Conservation (phyloP, 768 basidiomycete species). For the Crassisporium funariophilum region DNA sequence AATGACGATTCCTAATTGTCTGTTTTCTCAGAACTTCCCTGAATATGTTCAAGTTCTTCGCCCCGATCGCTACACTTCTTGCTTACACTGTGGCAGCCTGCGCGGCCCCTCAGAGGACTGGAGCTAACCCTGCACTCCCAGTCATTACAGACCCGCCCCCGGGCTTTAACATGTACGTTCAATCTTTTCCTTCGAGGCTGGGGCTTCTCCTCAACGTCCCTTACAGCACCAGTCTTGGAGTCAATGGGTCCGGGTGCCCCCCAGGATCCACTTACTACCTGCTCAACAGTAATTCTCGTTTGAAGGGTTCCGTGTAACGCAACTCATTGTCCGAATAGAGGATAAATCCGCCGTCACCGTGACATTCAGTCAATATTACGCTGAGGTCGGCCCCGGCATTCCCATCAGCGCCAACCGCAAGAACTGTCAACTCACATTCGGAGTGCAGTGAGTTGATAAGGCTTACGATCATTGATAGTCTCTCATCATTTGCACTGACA, state of each 20-base stretch:
- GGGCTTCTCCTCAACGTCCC: not conserved
- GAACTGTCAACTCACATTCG: conserved; percentile 26
- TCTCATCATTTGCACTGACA: not conserved
- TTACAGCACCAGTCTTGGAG: conserved; percentile 22
- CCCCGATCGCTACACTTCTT: conserved; percentile 6
- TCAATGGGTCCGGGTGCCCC: conserved; percentile 25
- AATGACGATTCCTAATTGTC: conserved; percentile 1
- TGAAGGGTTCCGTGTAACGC: no score
- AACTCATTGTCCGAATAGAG: conserved; percentile 5
- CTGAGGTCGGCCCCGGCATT: conserved; percentile 26
- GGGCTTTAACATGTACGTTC: conserved; percentile 25
- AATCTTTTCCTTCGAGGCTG: not conserved
- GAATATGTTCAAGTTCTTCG: conserved; percentile 11
- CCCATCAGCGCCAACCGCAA: conserved; percentile 23
- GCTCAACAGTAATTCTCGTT: conserved; percentile 13
- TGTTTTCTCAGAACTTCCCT: conserved; percentile 5
- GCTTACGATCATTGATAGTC: not conserved
- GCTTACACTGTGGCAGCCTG: conserved; percentile 5
- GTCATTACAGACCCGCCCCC: conserved; percentile 21
- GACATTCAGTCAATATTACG: conserved; percentile 24
- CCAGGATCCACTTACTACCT: conserved; percentile 22
- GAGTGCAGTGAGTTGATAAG: conserved; percentile 17
- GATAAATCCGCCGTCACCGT: conserved; percentile 24
- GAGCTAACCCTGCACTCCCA: conserved; percentile 3
- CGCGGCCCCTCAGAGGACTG: conserved; percentile 14